Conservation (phyloP, 192 early-diverging fungal genomes). For the Coemansia sp. region DNA sequence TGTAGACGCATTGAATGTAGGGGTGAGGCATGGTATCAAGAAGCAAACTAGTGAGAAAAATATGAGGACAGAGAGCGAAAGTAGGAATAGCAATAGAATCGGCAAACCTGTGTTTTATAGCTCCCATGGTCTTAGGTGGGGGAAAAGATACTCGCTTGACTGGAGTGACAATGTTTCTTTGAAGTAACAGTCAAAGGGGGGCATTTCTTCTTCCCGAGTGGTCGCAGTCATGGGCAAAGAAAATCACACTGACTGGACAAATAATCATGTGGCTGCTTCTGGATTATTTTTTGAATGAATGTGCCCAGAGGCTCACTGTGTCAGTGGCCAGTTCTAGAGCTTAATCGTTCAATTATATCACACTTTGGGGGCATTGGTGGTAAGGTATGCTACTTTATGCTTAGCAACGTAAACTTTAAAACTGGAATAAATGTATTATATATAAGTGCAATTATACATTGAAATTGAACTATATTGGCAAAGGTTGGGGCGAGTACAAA, state of each 20-base stretch:
- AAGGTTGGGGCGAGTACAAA: background rate
- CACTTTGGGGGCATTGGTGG: background rate
- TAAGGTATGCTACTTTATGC: too few relatives aligned
- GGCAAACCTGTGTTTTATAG: background rate
- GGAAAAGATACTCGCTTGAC: background rate
- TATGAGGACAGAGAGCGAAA: background rate
- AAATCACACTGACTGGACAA: background rate
- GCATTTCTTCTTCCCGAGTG: background rate
- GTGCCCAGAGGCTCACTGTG: background rate
- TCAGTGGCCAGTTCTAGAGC: background rate
- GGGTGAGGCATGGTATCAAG: background rate
- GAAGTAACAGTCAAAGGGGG: background rate
- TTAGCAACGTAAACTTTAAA: too few relatives aligned
- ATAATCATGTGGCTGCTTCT: background rate
- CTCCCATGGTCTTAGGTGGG: background rate
- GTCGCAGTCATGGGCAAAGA: background rate
- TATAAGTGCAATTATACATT: background rate
- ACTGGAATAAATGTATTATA: background rate
- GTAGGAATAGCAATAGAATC: background rate
- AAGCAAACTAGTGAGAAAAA: background rate
- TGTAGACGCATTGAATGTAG: background rate
- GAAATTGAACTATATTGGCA: background rate
- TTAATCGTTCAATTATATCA: background rate
- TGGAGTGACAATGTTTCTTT: background rate
- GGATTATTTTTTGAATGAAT: background rate